phyloP scores from a whole-genome alignment of 2,329 filamentous ascomycete genomes.

The Pseudogymnoascus sp. region DNA sequence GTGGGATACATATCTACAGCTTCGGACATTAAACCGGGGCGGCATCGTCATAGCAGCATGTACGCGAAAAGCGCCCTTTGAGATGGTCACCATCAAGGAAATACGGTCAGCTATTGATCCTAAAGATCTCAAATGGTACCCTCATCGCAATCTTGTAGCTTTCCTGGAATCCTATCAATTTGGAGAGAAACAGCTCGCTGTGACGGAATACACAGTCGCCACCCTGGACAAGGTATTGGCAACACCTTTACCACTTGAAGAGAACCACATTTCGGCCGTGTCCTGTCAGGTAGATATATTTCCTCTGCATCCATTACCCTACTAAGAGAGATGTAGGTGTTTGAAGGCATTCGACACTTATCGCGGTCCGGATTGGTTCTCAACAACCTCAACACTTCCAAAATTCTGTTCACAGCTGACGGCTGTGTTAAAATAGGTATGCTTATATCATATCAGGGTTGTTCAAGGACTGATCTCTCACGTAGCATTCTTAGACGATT shows the following conservation, averaged over 20 bases:
- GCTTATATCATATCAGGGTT: background rate
- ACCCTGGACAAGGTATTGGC: constrained; percentile 15
- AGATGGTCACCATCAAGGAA: constrained; percentile 14
- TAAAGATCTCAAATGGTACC: constrained; percentile 12
- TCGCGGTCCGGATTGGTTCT: constrained; percentile 9
- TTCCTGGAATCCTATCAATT: constrained; percentile 13
- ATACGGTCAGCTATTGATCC: constrained; percentile 6
- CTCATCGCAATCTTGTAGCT: constrained; percentile 13
- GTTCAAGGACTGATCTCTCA: background rate
- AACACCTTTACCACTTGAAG: constrained; percentile 13
- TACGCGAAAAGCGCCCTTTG: constrained; percentile 10
- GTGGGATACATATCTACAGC: constrained; percentile 11
- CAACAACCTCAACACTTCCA: constrained; percentile 5
- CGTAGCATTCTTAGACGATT: constrained; percentile 11
- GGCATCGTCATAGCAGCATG: constrained; percentile 13
- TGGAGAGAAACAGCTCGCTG: constrained; percentile 12
- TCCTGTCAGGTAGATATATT: constrained; percentile 12
- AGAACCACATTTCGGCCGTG: constrained; percentile 14
- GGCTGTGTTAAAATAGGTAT: constrained; percentile 13
- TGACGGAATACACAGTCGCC: constrained; percentile 15
- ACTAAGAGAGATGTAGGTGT: constrained; percentile 11
- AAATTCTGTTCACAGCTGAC: constrained; percentile 9
- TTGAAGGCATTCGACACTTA: constrained; percentile 15
- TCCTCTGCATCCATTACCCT: background rate
- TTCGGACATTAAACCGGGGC: constrained; percentile 13